Base-by-base conservation (phyloP, 2,329 filamentous ascomycete species). In the Colletotrichum eremochloae region DNA sequence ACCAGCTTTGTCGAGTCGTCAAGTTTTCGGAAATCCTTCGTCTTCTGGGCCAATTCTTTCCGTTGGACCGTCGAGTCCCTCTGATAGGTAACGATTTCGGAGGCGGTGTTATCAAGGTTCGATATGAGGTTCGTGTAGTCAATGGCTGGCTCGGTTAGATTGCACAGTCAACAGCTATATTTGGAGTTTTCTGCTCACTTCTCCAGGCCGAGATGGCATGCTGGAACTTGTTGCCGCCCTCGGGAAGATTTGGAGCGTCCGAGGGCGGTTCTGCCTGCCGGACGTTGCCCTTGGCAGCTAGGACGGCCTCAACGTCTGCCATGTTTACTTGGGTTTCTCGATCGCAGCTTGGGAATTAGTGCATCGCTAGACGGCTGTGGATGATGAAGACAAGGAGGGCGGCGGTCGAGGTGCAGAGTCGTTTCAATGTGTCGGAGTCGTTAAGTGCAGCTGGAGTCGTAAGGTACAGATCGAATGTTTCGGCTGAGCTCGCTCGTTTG, bases 11-110 rank as follows among this genome's bases (percentile, higher is more conserved):
- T 90, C 14, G 92, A 85, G 85, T 99, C 95, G 77, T 98, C 96
- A 14, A 97, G 88, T 81, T 98, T 98, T 73, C 95, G 89, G 77
- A 98, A 99, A 78, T 98, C 96, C 79, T 99, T 99, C 0, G 96
- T 99, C 87, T 98, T 98, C 80, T 98, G 95, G n/a, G 97, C 96
- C 29, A 99, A 86, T 73, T 99, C 97, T 80, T 99, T 99, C 65
- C 96, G 90, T 81, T 99, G 96, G 0, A 98, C 92, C 5, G 97
- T 93, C n/a, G 96, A 94, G 82, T 98, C 96, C 77, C 95, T 90
- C 80, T 99, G 97, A 80, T 97, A 95, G 60, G 93, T 86, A 64
- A 98, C 94, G 74, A 99, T 94, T 78, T 98, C 96, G 14, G 95
- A 96, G n/a, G 96, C 96, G 4, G 95, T 96, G 72, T 92, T 93